Conservation (phyloP, 495 filamentous ascomycete genomes). For the Penicillium silybi region DNA sequence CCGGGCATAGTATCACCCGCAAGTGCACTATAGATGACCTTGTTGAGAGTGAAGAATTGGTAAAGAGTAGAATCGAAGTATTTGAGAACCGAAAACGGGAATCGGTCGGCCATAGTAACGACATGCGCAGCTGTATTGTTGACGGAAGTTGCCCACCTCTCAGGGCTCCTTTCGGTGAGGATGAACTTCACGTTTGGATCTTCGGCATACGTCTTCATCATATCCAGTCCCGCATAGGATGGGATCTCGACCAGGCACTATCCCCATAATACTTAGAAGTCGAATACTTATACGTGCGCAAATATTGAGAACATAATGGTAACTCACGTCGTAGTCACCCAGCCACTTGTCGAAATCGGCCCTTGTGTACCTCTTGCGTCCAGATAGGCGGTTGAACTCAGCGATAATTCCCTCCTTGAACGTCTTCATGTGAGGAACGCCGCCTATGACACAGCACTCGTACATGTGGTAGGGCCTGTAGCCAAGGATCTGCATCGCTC, state of each 20-base stretch:
- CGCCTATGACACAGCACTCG: constrained; percentile 7
- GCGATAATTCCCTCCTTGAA: constrained; percentile 17
- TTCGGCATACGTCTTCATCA: constrained; percentile 12
- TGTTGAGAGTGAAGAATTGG: constrained; percentile 13
- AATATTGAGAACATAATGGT: not conserved
- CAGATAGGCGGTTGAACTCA: constrained; percentile 14
- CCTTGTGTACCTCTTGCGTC: constrained; percentile 10
- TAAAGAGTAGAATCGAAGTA: constrained; percentile 14
- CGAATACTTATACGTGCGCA: no score
- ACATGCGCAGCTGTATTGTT: constrained; percentile 16
- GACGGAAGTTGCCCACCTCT: constrained; percentile 22
- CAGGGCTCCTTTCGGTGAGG: constrained; percentile 19
- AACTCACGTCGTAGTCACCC: constrained; percentile 19
- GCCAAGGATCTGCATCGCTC: constrained; percentile 21
- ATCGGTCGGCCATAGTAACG: not conserved
- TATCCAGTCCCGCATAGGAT: constrained; percentile 10
- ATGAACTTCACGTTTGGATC: constrained; percentile 31
- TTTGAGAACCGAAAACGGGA: constrained; percentile 22
- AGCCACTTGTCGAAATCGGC: constrained; percentile 21
- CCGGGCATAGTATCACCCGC: not conserved
- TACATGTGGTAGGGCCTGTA: constrained; percentile 21
- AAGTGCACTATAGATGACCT: constrained; percentile 4
- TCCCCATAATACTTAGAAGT: no score
- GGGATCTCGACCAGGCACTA: constrained; percentile 24
- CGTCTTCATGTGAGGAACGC: constrained; percentile 12